These are phyloP conservation scores for Gracilaria domingensis DNA, from an alignment of 23 red algal species.

Conservation along the genomic window DNA sequence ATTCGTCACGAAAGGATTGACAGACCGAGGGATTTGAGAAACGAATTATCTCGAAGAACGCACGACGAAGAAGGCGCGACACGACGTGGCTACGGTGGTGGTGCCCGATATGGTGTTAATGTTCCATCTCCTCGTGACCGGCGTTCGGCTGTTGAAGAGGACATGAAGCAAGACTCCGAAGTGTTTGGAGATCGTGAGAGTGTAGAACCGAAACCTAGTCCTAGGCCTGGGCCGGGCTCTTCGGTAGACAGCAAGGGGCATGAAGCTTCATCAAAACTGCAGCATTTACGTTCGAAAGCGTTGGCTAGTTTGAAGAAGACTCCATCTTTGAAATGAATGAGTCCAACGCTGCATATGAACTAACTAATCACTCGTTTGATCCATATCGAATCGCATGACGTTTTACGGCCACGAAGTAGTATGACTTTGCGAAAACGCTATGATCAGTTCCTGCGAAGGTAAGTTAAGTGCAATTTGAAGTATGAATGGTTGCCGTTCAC, in stretches of 20 bases:
- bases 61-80: neutral
- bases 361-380: conserved; percentile 19
- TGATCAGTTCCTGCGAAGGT: conserved; percentile 18
- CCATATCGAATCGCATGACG: neutral
- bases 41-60: conserved; percentile 7
- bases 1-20: neutral
- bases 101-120: neutral
- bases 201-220: neutral
- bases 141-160: neutral
- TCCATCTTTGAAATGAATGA: conserved; percentile 15
- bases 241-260: conserved; percentile 32
- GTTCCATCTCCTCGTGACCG: neutral
- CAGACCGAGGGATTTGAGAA: conserved; percentile 2
- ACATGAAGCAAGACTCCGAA: neutral
- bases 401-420: neutral
- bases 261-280: conserved; percentile 14
- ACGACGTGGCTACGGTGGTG: neutral
- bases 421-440: no score
- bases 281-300: conserved; percentile 40
- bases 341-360: conserved; percentile 28
- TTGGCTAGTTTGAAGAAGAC: conserved; percentile 43
- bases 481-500: neutral
- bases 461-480: neutral
- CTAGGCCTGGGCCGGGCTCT: conserved; percentile 4
- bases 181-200: neutral